Base-by-base conservation (phyloP, 2,329 filamentous ascomycete species). In the Dactylellina haptotyla region DNA sequence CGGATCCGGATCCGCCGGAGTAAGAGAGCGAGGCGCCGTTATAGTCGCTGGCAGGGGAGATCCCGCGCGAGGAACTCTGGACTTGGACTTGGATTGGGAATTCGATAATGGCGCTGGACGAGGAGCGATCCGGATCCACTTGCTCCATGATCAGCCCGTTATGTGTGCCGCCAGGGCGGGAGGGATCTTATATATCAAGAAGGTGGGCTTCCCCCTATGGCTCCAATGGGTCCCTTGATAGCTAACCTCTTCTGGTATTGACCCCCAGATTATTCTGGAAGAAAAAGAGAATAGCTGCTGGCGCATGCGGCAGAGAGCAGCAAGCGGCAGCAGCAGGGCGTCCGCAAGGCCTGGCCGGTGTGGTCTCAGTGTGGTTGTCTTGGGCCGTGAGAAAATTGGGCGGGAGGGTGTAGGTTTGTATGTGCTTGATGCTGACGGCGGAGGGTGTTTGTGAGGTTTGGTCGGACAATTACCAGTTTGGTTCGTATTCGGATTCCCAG, bases 401-500 rank as follows among this genome's bases (percentile, higher is more conserved):
- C 10, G n/a, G 3, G 10, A 12, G 28, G 28, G 14, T 25, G n/a
- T 46, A 8, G 12, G 34, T 39, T 57, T 39, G 63, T n/a, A 10
- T 46, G 41, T 18, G 57, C 34, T 54, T 28, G 28, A 30, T 45
- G 51, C 39, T 48, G 43, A 58, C 59, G 58, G 34, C 18, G 34
- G 34, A 41, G n/a, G 43, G 51, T 48, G 58, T 62, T 71, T 71
- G 63, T 43, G 30, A 30, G 53, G 37, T 64, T 53, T 18, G 32
- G 43, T 50, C 61, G 28, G 41, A 56, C 61, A 66, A 53, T 73
- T 73, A 23, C 69, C 69, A 53, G 43, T 61, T 73, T 66, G 54
- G 69, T 54, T 73, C 69, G 69, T 73, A 73, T 73, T 73, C 69
- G 54, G 45, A 37, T 50, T 46, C 51, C 12, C 46, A 30, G 46